Percentiles rank a stretch among this genome's conserved stretches.
These are phyloP conservation scores for Tetragonia tetragonoides DNA, from an alignment of 148 eudicot species.

Conservation along the genomic window DNA sequence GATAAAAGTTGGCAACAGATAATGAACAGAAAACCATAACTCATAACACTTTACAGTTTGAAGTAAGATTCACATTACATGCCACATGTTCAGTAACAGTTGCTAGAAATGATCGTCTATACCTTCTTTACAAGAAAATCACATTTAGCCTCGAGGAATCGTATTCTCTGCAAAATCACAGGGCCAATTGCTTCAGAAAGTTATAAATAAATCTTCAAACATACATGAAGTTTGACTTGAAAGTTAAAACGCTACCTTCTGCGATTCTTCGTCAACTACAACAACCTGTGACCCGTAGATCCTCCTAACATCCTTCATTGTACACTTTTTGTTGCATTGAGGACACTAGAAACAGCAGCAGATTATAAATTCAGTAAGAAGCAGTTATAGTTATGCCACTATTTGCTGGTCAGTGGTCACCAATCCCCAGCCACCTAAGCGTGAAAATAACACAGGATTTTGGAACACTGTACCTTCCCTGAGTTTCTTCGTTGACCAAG, in stretches of 20 bases:
- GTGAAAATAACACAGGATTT: background rate
- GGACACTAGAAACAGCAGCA: slow-evolving; percentile 61
- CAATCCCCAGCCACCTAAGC: background rate
- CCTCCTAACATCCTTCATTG: slow-evolving; percentile 71
- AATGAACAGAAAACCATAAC: background rate
- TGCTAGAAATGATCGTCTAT: slow-evolving; percentile 12
- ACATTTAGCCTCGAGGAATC: slow-evolving; percentile 71
- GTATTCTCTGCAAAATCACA: slow-evolving; percentile 55
- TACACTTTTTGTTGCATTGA: slow-evolving; percentile 77
- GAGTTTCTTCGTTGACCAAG: slow-evolving; percentile 48
- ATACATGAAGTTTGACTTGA: background rate
- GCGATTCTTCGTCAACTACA: slow-evolving; percentile 64
- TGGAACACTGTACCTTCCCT: slow-evolving; percentile 55
- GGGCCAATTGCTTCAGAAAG: slow-evolving; percentile 7
- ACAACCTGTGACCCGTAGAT: slow-evolving; percentile 73
- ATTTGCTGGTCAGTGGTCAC: background rate
- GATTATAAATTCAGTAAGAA: background rate
- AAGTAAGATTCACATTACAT: background rate
- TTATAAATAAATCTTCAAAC: slow-evolving; percentile 1
- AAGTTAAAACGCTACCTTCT: slow-evolving; percentile 48
- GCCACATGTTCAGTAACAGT: background rate
- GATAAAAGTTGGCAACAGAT: background rate
- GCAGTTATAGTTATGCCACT: background rate
- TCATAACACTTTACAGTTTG: no score
- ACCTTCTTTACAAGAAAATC: slow-evolving; percentile 66